Evolutionary conservation across 2,329 filamentous ascomycete species (phyloP).

Genomic region (Alternaria arbusti): DNA sequence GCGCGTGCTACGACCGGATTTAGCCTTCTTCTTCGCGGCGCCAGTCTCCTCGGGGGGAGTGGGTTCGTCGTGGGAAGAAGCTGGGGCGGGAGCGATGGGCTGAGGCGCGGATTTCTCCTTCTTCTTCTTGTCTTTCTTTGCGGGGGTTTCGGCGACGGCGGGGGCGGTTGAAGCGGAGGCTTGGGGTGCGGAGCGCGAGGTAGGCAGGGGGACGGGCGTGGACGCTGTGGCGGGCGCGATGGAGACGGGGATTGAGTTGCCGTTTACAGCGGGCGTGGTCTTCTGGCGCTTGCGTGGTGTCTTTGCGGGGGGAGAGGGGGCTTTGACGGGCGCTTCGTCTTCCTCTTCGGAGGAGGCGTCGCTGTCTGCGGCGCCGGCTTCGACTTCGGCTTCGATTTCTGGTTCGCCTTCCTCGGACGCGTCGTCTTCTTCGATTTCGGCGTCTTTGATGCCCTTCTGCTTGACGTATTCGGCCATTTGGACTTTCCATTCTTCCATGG

Average conservation of each 20-base stretch:
- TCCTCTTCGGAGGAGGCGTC: conserved; percentile 50
- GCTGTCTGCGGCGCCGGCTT: conserved; percentile 45
- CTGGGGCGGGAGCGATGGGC: conserved; percentile 35
- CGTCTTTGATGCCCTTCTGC: conserved; percentile 45
- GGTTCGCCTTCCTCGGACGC: conserved; percentile 28
- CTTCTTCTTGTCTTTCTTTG: conserved; percentile 47
- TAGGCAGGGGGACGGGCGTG: conserved; percentile 38
- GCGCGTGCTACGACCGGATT: conserved; percentile 39
- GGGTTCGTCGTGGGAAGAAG: conserved; percentile 28
- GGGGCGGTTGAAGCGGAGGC: conserved; percentile 16
- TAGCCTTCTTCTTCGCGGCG: conserved; percentile 45
- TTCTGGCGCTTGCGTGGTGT: conserved; percentile 50
- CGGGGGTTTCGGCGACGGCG: conserved; percentile 24
- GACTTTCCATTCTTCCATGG: conserved; percentile 62
- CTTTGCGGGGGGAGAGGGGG: conserved; percentile 45
- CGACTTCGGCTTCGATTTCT: conserved; percentile 43
- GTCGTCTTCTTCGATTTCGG: conserved; percentile 52
- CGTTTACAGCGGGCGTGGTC: conserved; percentile 36
- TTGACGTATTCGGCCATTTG: conserved; percentile 64
- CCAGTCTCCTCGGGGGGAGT: conserved; percentile 40
- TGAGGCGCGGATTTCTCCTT: conserved; percentile 36
- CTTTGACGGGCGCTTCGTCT: conserved; percentile 43
- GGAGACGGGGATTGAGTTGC: conserved; percentile 18
- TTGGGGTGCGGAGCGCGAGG: conserved; percentile 16
- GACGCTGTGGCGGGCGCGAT: conserved; percentile 24